Percentiles rank a stretch among this genome's conserved stretches.
Conservation (phyloP, 2,329 filamentous ascomycete genomes). For the Cordyceps javanica region DNA sequence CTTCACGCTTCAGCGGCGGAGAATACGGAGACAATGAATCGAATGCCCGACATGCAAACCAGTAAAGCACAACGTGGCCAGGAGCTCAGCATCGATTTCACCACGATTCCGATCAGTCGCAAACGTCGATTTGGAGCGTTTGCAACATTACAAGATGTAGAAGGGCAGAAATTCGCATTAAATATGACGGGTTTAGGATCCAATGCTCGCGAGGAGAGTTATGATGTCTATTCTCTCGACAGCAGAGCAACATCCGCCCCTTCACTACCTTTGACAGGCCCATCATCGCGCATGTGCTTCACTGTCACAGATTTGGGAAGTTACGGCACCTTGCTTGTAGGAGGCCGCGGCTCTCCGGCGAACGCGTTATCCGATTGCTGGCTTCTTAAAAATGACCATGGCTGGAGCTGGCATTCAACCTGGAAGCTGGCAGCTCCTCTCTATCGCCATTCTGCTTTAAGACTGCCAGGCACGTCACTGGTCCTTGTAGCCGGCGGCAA, state of each 20-base stretch:
- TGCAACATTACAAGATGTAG: conserved; percentile 32
- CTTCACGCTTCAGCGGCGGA: conserved; percentile 47
- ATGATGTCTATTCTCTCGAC: conserved; percentile 39
- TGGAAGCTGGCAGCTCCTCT: conserved; percentile 63
- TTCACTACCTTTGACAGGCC: conserved; percentile 25
- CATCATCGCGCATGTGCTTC: conserved; percentile 60
- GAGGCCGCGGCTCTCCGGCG: conserved; percentile 73
- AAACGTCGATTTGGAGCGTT: conserved; percentile 56
- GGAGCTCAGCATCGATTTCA: not conserved
- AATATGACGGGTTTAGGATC: conserved; percentile 39
- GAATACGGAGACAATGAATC: not conserved
- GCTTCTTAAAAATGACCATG: conserved; percentile 51
- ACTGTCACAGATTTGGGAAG: conserved; percentile 61
- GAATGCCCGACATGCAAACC: no score
- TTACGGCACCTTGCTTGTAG: conserved; percentile 58
- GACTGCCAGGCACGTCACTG: conserved; percentile 40
- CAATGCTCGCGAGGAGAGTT: conserved; percentile 41
- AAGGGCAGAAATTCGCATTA: conserved; percentile 38
- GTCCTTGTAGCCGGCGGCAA: conserved; percentile 60
- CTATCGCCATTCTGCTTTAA: conserved; percentile 66
- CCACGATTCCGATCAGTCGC: not conserved
- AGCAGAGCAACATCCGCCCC: conserved; percentile 18
- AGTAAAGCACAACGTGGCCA: not conserved
- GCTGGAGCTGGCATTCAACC: conserved; percentile 53
- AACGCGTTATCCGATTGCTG: conserved; percentile 68